A percentile compares a stretch with the other conserved stretches of the same genome.
These are phyloP conservation scores for Nephelium lappaceum DNA, from an alignment of 345 rosid genomes.

Conservation along the genomic window DNA sequence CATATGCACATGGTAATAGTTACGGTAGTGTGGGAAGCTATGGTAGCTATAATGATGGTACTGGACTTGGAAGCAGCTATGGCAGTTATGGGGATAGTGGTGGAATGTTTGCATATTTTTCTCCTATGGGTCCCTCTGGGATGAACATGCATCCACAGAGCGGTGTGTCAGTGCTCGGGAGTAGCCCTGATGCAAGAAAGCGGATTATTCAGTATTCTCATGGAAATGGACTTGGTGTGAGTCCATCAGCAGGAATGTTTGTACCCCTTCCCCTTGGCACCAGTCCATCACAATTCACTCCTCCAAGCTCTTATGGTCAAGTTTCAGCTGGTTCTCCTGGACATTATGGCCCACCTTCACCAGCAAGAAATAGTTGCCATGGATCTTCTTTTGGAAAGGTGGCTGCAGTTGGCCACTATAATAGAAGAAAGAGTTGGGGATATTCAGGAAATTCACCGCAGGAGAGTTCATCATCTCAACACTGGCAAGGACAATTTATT, in stretches of 20 bases:
- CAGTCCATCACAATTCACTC: conserved; percentile 97
- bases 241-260: conserved; percentile 92
- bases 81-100: conserved; percentile 89
- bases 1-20: conserved; percentile 75
- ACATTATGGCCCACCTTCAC: conserved; percentile 94
- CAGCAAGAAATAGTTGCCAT: conserved; percentile 82
- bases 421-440: conserved; percentile 82
- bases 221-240: conserved; percentile 84
- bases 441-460: conserved; percentile 73
- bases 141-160: conserved; percentile 73
- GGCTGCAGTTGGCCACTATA: conserved; percentile 75
- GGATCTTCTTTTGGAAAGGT: conserved; percentile 94
- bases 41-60: conserved; percentile 90
- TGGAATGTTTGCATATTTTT: conserved; percentile 81
- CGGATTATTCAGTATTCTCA: conserved; percentile 75
- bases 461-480: conserved; percentile 56
- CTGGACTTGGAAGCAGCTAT: conserved; percentile 78
- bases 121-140: conserved; percentile 90
- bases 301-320: conserved; percentile 76
- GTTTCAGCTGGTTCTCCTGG: conserved; percentile 83
- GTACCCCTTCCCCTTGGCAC: conserved; percentile 93
- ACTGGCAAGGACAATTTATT: conserved; percentile 66
- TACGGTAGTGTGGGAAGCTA: conserved; percentile 96
- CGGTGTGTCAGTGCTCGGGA: conserved; percentile 76
- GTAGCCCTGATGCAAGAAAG: conserved; percentile 91